These are phyloP conservation scores for Raffaelea arxii DNA, from an alignment of 2,329 filamentous ascomycete species.

Conservation along the genomic window DNA sequence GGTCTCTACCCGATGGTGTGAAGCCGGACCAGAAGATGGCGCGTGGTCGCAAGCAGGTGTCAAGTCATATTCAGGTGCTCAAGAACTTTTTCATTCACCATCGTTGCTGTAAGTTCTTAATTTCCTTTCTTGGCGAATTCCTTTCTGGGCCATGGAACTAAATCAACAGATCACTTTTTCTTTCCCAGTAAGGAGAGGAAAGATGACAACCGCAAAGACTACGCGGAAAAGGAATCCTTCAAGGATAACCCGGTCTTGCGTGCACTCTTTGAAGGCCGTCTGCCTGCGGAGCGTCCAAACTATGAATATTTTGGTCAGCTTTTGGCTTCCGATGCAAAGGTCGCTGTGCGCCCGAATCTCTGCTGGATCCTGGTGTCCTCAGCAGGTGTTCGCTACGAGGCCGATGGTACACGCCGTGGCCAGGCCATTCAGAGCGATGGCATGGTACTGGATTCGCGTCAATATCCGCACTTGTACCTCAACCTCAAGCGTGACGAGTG, in stretches of 20 bases:
- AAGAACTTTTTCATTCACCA: conserved; percentile 57
- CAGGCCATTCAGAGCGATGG: conserved; percentile 30
- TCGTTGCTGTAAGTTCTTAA: conserved; percentile 46
- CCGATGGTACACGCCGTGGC: conserved; percentile 25
- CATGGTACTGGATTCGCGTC: conserved; percentile 29
- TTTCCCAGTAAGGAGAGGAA: conserved; percentile 46
- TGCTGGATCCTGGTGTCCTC: conserved; percentile 51
- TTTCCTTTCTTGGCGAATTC: too few species aligned
- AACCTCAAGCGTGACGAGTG: conserved; percentile 41
- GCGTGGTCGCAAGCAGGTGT: conserved; percentile 51
- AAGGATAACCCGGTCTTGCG: conserved; percentile 56
- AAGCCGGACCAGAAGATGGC: conserved; percentile 36
- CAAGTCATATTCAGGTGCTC: conserved; percentile 61
- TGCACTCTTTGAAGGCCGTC: conserved; percentile 46
- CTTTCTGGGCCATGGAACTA: too few species aligned
- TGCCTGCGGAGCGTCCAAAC: conserved; percentile 50
- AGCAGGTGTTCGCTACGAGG: conserved; percentile 38
- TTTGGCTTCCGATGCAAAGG: conserved; percentile 41
- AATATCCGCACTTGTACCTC: conserved; percentile 47
- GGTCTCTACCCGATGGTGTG: conserved; percentile 33
- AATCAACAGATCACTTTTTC: conserved; percentile 48
- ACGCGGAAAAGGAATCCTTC: conserved; percentile 42
- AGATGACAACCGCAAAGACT: conserved; percentile 32
- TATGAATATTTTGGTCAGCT: conserved; percentile 53
- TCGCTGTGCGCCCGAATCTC: conserved; percentile 46